Evolutionary conservation across 1,284 basidiomycete species (phyloP).

Genomic region (Gomphus bonarii): DNA sequence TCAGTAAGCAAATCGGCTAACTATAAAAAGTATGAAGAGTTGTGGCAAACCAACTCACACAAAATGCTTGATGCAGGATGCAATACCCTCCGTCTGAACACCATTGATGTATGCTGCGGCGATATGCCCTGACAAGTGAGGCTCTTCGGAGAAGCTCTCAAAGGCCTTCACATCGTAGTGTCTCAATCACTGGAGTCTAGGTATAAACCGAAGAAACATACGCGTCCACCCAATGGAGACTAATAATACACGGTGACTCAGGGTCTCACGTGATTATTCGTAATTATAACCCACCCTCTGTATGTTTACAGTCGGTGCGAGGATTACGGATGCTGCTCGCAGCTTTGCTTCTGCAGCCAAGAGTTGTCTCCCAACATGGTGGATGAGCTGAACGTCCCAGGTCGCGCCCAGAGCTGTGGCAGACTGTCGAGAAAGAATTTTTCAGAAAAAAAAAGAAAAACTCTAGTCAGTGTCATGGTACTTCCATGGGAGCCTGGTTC

Average conservation of each 20-base stretch:
- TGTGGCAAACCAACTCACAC: slow-evolving; percentile 19
- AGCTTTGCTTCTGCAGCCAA: slow-evolving; percentile 47
- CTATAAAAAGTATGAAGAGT: too few species aligned
- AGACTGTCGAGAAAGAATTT: slow-evolving; percentile 34
- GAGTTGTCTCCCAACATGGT: slow-evolving; percentile 44
- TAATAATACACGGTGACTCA: too few species aligned
- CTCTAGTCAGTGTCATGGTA: too few species aligned
- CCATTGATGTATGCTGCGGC: slow-evolving; percentile 58
- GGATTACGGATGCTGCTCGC: slow-evolving; percentile 49
- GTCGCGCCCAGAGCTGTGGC: slow-evolving; percentile 60
- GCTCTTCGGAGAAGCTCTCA: slow-evolving; percentile 64
- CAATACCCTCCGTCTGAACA: slow-evolving; percentile 51
- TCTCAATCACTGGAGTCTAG: too few species aligned
- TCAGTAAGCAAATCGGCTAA: too few species aligned
- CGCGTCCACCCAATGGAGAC: too few species aligned
- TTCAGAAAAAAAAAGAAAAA: slow-evolving; percentile 17
- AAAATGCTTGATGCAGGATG: slow-evolving; percentile 42
- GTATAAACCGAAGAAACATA: too few species aligned
- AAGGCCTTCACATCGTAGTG: slow-evolving; percentile 28
- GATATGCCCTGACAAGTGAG: slow-evolving; percentile 48
- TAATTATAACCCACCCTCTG: slow-evolving; percentile 28
- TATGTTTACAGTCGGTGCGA: slow-evolving; percentile 65
- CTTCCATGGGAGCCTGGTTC: not conserved
- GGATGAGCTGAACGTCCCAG: slow-evolving; percentile 46
- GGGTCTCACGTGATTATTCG: too few species aligned